phyloP scores from a whole-genome alignment of 371 early-diverging fungal genomes.

The Fennellomyces sp. region DNA sequence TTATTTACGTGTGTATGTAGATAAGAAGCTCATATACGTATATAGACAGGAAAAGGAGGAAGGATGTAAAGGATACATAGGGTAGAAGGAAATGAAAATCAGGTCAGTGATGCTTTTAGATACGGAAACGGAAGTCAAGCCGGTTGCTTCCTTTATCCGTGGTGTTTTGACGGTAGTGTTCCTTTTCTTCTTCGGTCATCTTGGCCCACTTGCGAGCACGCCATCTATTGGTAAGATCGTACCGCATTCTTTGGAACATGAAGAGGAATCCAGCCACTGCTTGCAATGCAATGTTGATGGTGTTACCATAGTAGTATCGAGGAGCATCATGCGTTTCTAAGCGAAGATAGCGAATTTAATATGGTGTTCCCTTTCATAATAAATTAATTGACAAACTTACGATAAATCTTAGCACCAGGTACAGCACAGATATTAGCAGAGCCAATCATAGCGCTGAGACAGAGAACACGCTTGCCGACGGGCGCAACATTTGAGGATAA shows the following conservation, averaged over 20 bases:
- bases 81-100: not conserved
- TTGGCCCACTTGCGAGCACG: conserved; percentile 31
- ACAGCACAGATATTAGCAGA: conserved; percentile 40
- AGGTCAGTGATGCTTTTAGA: conserved; percentile 14
- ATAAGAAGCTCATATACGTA: not conserved
- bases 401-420: conserved; percentile 21
- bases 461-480: conserved; percentile 52
- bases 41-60: not conserved
- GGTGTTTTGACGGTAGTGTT: conserved; percentile 28
- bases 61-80: not conserved
- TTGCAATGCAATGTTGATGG: conserved; percentile 35
- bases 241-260: conserved; percentile 25
- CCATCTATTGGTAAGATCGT: conserved; percentile 28
- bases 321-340: conserved; percentile 38
- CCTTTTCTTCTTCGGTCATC: conserved; percentile 30
- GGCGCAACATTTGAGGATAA: conserved; percentile 51
- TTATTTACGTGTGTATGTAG: too few relatives aligned
- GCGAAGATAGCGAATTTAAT: not conserved
- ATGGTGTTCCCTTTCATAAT: not conserved
- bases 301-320: conserved; percentile 37
- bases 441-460: conserved; percentile 42
- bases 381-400: conserved; percentile 4
- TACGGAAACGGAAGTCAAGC: conserved; percentile 37
- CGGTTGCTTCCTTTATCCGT: conserved; percentile 36
- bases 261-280: conserved; percentile 16